Base-by-base conservation (phyloP, 345 rosid genomes). In the Mercurialis annua region DNA sequence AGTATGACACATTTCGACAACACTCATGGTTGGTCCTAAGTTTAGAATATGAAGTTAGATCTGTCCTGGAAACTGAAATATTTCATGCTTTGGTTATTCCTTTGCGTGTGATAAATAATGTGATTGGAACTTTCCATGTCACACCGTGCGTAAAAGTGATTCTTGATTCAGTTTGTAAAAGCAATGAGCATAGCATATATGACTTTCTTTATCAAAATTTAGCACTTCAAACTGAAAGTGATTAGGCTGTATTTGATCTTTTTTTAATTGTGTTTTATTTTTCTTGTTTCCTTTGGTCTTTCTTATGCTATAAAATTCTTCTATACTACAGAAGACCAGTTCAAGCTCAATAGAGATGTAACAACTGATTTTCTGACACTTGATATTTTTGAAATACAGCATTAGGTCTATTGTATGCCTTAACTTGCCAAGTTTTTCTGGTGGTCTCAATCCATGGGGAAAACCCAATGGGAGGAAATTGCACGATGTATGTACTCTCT, bases 381-480 rank as follows among this genome's bases (percentile, higher is more conserved):
- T 40, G 4, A 40, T 1, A 40, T 40, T 14, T 53, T 69, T 67
- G 52, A 15, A 38, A 0, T 77, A 54, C 88, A 88, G 94, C 74
- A 81, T 88, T 59, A 83, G 86, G 72, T 88, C 90, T 21, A 84
- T 88, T 21, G 84, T 88, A 31, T 85, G 90, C 83, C 89, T 88
- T 59, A 88, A 88, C 71, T 75, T 84, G 84, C 93, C 90, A 44
- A 88, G 93, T 68, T 88, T 88, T 69, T 84, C 94, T 18, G 94
- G 94, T 43, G 94, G 94, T 59, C 84, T 88, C 51, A 77, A 85
- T 72, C 90, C 89, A 56, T 88, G 94, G 94, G 90, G 89, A 64
- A 78, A 67, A 49, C 90, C 87, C 68, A 75, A 46, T 24, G 70
- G 71, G 55, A 82, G 80, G 83, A 88, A 84, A 73, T 58, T 58